These are phyloP conservation scores for Hippophae tibetana DNA, from an alignment of 306 rosid genomes.

Conservation along the genomic window DNA sequence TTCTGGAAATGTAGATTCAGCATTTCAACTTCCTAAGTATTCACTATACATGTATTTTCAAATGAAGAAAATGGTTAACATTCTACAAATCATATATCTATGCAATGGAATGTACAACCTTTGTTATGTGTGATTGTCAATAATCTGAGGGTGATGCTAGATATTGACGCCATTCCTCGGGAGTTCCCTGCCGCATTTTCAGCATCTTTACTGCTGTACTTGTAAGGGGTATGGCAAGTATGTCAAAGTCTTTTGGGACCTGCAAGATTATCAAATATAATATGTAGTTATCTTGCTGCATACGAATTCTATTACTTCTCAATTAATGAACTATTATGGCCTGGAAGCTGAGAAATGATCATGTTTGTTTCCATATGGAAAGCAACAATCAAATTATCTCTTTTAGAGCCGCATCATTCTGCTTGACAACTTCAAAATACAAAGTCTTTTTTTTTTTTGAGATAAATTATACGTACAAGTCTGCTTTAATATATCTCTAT, in stretches of 20 bases:
- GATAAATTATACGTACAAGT: too few relatives aligned
- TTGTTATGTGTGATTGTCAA: constrained; percentile 16
- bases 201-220: constrained; percentile 72
- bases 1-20: neutral
- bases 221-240: constrained; percentile 87
- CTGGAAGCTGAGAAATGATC: neutral
- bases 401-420: too few relatives aligned
- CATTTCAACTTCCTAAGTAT: neutral
- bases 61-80: neutral
- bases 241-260: constrained; percentile 87
- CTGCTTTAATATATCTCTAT: too few relatives aligned
- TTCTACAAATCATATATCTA: constrained; percentile 1
- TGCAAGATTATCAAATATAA: constrained; percentile 26
- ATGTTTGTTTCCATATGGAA: too few relatives aligned
- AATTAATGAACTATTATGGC: neutral
- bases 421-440: too few relatives aligned
- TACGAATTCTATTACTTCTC: neutral
- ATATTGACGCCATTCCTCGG: constrained; percentile 94
- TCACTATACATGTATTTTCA: neutral
- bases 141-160: constrained; percentile 36
- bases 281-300: constrained; percentile 5
- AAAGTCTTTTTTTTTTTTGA: too few relatives aligned
- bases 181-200: constrained; percentile 63
- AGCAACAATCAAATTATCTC: too few relatives aligned
- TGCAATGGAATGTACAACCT: constrained; percentile 11